phyloP scores from a whole-genome alignment of 1,284 basidiomycete species.

The Leccinum proximum region DNA sequence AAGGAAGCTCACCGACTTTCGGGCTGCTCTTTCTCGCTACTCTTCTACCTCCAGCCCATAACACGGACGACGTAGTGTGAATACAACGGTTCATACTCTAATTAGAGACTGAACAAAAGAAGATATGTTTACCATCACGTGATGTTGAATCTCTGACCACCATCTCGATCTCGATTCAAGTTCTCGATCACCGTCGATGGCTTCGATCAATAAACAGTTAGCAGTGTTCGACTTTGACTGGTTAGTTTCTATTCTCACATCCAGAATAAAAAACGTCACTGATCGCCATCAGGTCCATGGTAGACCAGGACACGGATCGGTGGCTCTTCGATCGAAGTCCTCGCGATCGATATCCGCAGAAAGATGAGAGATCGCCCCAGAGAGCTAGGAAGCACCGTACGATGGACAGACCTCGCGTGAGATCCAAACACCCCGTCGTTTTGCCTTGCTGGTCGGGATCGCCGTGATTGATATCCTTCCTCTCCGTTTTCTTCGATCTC shows the following conservation, averaged over 20 bases:
- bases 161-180: no score
- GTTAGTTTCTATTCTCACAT: conserved; percentile 41
- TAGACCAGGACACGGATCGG: conserved; percentile 96
- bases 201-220: conserved; percentile 29
- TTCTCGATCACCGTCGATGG: no score
- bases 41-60: background rate
- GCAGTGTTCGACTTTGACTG: conserved; percentile 99
- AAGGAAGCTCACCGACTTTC: conserved; percentile 16
- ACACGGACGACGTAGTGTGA: no score
- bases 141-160: no score
- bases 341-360: conserved; percentile 82
- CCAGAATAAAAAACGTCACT: background rate
- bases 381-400: conserved; percentile 33
- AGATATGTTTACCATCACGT: no score
- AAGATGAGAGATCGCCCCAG: conserved; percentile 72
- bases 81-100: no score
- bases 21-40: conserved; percentile 12
- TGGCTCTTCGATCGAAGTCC: conserved; percentile 87
- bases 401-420: conserved; percentile 97
- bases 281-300: conserved; percentile 61
- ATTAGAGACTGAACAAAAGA: no score
- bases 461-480: background rate
- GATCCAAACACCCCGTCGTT: conserved; percentile 22
- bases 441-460: background rate
- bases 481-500: background rate